Conservation (phyloP, 2,329 filamentous ascomycete genomes). For the Colletotrichum neosansevieriae region DNA sequence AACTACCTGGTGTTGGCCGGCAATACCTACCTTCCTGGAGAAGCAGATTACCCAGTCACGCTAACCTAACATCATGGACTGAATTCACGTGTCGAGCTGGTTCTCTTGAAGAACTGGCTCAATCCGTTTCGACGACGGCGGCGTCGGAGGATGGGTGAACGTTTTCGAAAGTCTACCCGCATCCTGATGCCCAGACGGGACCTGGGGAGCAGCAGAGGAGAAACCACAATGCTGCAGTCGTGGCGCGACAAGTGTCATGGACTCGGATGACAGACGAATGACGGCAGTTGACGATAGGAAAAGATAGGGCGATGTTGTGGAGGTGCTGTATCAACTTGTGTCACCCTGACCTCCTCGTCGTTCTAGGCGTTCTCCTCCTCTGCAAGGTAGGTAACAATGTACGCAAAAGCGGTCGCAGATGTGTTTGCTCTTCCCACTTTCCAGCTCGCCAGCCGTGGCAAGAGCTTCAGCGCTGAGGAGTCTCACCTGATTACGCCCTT, state of each 20-base stretch:
- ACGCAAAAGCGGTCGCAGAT: background rate
- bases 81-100: background rate
- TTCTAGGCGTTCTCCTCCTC: background rate
- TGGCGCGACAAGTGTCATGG: background rate
- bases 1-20: background rate
- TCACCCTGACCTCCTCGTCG: background rate
- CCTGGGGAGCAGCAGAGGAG: background rate
- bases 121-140: background rate
- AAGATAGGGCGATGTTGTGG: slow-evolving; percentile 18
- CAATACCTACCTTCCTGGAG: background rate
- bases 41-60: background rate
- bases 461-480: too few relatives aligned
- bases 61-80: background rate
- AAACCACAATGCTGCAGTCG: slow-evolving; percentile 14
- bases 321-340: slow-evolving; percentile 5
- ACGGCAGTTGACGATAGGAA: background rate
- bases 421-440: slow-evolving; percentile 30
- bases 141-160: background rate
- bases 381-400: background rate
- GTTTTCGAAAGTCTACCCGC: background rate
- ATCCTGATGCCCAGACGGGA: background rate
- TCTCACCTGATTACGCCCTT: too few relatives aligned
- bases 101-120: background rate
- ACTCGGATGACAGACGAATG: background rate
- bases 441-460: background rate